Percentiles rank a stretch among this genome's conserved stretches.
Conservation (phyloP, 225 moss, liverwort and hornwort species). For the Neckera pumila region DNA sequence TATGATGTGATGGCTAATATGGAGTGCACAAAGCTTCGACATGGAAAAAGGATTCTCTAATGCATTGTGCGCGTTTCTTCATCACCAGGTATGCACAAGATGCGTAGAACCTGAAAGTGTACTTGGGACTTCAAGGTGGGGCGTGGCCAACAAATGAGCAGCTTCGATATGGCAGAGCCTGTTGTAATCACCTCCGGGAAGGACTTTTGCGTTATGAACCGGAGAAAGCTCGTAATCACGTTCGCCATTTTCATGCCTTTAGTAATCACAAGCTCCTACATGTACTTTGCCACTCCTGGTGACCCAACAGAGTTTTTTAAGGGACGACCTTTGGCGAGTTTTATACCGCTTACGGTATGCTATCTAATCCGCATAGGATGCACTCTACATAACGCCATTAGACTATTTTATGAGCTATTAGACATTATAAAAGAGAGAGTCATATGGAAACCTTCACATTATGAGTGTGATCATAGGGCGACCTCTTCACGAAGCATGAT, state of each 20-base stretch:
- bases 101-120: background rate
- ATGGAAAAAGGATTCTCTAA: background rate
- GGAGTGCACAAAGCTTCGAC: background rate
- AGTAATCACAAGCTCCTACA: slow-evolving; percentile 16
- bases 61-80: background rate
- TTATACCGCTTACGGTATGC: background rate
- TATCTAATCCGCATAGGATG: background rate
- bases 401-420: background rate
- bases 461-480: background rate
- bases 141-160: slow-evolving; percentile 2
- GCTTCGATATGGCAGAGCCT: slow-evolving; percentile 4
- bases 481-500: background rate
- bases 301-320: slow-evolving; percentile 3
- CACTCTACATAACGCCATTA: background rate
- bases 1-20: background rate
- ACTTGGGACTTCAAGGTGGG: background rate
- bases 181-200: background rate
- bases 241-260: slow-evolving; percentile 4
- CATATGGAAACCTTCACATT: background rate
- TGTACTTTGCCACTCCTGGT: background rate
- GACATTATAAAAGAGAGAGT: background rate
- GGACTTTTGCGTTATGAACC: background rate
- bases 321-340: background rate
- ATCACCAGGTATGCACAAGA: background rate
- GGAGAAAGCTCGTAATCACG: background rate